phyloP scores from a whole-genome alignment of 2,329 filamentous ascomycete species.

The Nectriaceae sp. region DNA sequence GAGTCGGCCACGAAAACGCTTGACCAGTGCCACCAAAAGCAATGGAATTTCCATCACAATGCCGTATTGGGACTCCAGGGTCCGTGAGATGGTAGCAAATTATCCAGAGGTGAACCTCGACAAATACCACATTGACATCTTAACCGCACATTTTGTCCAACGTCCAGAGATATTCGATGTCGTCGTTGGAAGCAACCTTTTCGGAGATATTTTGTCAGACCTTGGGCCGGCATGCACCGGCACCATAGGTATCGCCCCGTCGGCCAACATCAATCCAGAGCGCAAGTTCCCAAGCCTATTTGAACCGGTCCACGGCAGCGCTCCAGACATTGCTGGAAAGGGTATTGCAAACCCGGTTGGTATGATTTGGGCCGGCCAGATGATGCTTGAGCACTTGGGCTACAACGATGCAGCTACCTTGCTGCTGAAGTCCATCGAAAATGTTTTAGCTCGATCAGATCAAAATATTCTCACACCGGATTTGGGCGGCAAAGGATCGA shows the following conservation, averaged over 20 bases:
- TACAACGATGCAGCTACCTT: slow-evolving; percentile 45
- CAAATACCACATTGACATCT: slow-evolving; percentile 68
- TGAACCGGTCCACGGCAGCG: slow-evolving; percentile 70
- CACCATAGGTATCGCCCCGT: slow-evolving; percentile 72
- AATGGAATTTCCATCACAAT: slow-evolving; percentile 68
- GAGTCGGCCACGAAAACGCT: slow-evolving; percentile 56
- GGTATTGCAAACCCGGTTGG: slow-evolving; percentile 76
- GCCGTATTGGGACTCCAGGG: slow-evolving; percentile 69
- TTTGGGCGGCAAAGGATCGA: slow-evolving; percentile 32
- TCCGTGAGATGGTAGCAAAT: slow-evolving; percentile 52
- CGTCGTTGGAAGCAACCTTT: slow-evolving; percentile 64
- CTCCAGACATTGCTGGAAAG: slow-evolving; percentile 72
- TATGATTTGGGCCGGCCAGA: slow-evolving; percentile 70
- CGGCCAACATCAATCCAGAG: slow-evolving; percentile 65
- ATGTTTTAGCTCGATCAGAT: slow-evolving; percentile 55
- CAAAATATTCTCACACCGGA: slow-evolving; percentile 32
- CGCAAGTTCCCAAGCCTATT: slow-evolving; percentile 56
- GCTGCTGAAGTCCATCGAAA: slow-evolving; percentile 62
- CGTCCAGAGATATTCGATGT: slow-evolving; percentile 62
- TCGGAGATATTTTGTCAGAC: slow-evolving; percentile 70
- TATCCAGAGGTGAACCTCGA: slow-evolving; percentile 62
- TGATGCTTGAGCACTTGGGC: slow-evolving; percentile 48
- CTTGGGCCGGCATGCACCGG: slow-evolving; percentile 70
- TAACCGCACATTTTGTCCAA: slow-evolving; percentile 65
- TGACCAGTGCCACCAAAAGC: slow-evolving; percentile 68